Evolutionary conservation across 345 rosid genomes (phyloP).

Genomic region (Rhodamnia argentea): DNA sequence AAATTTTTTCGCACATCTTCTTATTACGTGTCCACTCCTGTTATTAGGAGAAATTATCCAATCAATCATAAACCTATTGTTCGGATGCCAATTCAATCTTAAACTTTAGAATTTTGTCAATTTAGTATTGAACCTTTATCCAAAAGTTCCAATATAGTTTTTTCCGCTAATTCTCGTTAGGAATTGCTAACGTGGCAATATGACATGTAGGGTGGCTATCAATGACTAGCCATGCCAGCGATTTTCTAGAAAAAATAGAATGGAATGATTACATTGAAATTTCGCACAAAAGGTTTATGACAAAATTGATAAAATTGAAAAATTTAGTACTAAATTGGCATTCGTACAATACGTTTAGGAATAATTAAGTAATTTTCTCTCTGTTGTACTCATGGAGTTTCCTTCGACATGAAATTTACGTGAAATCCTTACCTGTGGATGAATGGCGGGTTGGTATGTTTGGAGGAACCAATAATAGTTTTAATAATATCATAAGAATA

Average conservation of each 20-base stretch:
- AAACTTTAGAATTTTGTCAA: neutral
- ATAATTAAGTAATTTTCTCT: neutral
- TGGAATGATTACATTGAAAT: neutral
- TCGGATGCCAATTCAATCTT: neutral
- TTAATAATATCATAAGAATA: neutral
- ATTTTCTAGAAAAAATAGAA: neutral
- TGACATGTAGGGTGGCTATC: neutral
- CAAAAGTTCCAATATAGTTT: neutral
- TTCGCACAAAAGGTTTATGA: rapidly evolving
- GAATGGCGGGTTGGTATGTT: neutral
- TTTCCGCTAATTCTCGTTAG: neutral
- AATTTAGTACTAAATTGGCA: neutral
- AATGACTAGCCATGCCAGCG: neutral
- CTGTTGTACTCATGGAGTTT: neutral
- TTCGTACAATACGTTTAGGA: neutral
- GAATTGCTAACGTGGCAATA: neutral
- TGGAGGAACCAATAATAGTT: neutral
- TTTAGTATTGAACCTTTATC: neutral
- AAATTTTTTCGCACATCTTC: neutral
- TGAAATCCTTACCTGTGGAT: neutral
- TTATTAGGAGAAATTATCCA: neutral
- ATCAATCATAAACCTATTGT: neutral
- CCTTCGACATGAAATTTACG: neutral
- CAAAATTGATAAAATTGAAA: no score
- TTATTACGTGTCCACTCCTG: neutral